Conservation (phyloP, 2,329 filamentous ascomycete species). For the Aspergillus thermomutatus region DNA sequence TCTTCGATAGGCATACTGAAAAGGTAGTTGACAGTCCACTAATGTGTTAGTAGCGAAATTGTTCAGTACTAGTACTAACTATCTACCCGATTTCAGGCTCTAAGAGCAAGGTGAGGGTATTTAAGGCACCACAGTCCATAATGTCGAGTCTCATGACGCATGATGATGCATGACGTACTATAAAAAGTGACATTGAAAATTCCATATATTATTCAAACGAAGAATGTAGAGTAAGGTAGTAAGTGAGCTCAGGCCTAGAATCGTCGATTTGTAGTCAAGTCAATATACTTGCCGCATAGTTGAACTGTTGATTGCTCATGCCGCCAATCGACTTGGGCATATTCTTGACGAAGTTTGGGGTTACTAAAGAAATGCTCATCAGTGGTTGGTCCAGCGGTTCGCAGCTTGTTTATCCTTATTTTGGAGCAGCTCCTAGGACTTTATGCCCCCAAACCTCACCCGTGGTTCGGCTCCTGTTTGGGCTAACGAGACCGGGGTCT, state of each 20-base stretch:
- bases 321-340: not conserved
- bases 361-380: too few species aligned
- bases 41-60: not conserved
- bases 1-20: constrained; percentile 12
- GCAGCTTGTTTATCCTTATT: too few species aligned
- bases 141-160: not conserved
- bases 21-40: not conserved
- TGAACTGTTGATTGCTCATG: not conserved
- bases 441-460: too few species aligned
- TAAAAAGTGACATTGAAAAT: not conserved
- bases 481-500: too few species aligned
- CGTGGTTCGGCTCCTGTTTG: too few species aligned
- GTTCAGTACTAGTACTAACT: not conserved
- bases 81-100: not conserved
- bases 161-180: not conserved
- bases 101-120: not conserved
- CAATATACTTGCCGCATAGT: not conserved
- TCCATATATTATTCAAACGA: not conserved
- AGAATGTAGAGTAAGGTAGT: not conserved
- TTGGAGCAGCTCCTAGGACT: too few species aligned
- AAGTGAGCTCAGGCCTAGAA: not conserved
- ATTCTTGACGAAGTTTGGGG: too few species aligned
- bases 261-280: not conserved
- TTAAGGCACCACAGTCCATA: too few species aligned
- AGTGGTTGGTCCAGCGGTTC: too few species aligned